phyloP scores from a whole-genome alignment of 768 basidiomycete genomes.

The Termitomyces sp. region DNA sequence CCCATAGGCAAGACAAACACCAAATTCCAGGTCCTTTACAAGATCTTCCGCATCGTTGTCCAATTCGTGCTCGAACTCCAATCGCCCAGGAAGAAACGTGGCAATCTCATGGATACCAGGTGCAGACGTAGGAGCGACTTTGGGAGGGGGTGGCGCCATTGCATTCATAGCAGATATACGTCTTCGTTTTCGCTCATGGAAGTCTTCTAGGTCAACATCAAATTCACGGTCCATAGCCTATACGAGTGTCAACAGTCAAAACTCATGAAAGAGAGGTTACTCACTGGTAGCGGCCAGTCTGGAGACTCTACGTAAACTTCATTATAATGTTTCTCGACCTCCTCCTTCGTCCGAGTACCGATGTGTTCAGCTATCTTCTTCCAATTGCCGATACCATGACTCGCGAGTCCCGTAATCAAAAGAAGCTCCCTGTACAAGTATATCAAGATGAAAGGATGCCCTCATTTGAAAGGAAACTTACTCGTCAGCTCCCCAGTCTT shows the following conservation, averaged over 20 bases:
- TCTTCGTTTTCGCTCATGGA: constrained; percentile 85
- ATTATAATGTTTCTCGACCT: constrained; percentile 89
- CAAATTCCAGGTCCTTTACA: constrained; percentile 96
- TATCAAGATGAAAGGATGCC: not conserved
- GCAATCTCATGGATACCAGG: constrained; percentile 92
- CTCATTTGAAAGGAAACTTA: constrained; percentile 34
- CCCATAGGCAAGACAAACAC: constrained; percentile 79
- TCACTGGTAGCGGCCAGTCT: constrained; percentile 79
- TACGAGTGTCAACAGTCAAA: not conserved
- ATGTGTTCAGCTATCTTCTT: constrained; percentile 93
- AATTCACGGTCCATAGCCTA: constrained; percentile 62
- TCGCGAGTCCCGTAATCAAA: constrained; percentile 82
- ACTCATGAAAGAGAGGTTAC: constrained; percentile 23
- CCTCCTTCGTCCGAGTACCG: constrained; percentile 91
- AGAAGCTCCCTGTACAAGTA: constrained; percentile 71
- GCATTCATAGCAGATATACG: constrained; percentile 82
- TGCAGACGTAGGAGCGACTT: constrained; percentile 80
- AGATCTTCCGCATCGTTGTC: constrained; percentile 97
- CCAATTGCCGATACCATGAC: constrained; percentile 95
- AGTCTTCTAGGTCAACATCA: constrained; percentile 74
- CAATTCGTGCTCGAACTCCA: constrained; percentile 97
- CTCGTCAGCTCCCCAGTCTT: constrained; percentile 99
- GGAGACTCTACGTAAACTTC: constrained; percentile 76
- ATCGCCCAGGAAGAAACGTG: constrained; percentile 91
- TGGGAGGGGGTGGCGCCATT: constrained; percentile 53